Evolutionary conservation across 2,329 filamentous ascomycete genomes (phyloP), one percentile per base, ranked within the genome.

Genomic region (Alternaria dauci): DNA sequence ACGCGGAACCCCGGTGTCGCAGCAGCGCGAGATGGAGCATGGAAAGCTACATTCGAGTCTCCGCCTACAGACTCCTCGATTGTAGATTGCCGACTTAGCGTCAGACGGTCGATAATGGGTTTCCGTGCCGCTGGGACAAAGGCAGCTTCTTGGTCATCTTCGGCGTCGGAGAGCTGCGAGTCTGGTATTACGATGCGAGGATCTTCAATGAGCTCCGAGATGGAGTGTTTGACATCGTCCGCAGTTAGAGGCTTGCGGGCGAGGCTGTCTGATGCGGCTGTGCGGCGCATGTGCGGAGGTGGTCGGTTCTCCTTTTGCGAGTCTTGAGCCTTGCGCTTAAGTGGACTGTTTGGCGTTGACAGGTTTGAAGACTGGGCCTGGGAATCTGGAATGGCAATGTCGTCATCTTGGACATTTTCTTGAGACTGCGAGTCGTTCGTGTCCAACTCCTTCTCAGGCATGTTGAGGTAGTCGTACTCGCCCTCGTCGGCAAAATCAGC

Each of bases 151-250:
- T 71, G 63, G 51, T 83, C 59, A 28, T 78, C 76, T 23, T 82
- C 81, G 0, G 79, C 81, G 43, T 78, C 74, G 36, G 71, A 62
- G 63, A 68, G 71, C 64, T 80, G 73, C 16, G 86, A 84, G 58
- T 87, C 83, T 26, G 87, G 85, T 43, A 91, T 88, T 7, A 82
- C 73, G n/a, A 81, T 74, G 18, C 69, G 70, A 0, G 83, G 83
- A 39, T 87, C 86, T 52, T 96, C 93, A 16, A 97, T 88, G 9
- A 97, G 85, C 76, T 90, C 91, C 5, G 92, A 96, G 7, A 97
- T 82, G 0, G 91, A 92, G 75, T 94, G 88, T 58, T 93, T 89
- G 63, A 97, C 91, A 72, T 97, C 92, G 28, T 89, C 88, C 9
- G 96, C 82, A 18, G 89, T 91, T 5, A 89, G 84, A 0, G 93